A percentile compares a stretch with the other conserved stretches of the same genome.
Evolutionary conservation across 306 rosid species (phyloP).

Genomic region (Cyclanthera cordifolia): DNA sequence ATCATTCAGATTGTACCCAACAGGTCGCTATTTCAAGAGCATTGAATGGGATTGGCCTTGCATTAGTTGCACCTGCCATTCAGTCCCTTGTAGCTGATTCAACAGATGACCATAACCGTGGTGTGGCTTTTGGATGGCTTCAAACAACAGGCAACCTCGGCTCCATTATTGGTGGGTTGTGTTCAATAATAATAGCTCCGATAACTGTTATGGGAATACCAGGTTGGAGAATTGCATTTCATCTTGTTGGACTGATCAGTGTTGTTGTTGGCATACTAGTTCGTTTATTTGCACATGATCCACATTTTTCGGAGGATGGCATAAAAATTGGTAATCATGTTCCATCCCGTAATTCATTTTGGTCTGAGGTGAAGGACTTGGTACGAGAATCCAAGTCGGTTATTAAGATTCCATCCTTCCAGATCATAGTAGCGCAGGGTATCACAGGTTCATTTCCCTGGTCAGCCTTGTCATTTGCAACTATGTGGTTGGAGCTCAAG

Average conservation of each 20-base stretch:
- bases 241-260: slow-evolving; percentile 69
- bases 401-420: slow-evolving; percentile 62
- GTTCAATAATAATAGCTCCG: slow-evolving; percentile 68
- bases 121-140: slow-evolving; percentile 93
- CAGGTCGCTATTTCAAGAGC: slow-evolving; percentile 90
- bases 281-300: slow-evolving; percentile 61
- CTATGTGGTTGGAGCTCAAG: slow-evolving; percentile 93
- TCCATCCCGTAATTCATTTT: slow-evolving; percentile 31
- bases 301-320: slow-evolving; percentile 40
- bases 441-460: slow-evolving; percentile 90
- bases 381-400: slow-evolving; percentile 57
- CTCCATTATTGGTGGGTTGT: slow-evolving; percentile 68
- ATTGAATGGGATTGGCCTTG: slow-evolving; percentile 89
- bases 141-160: slow-evolving; percentile 78
- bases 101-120: slow-evolving; percentile 70
- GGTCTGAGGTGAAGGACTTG: slow-evolving; percentile 53
- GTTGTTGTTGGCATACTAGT: slow-evolving; percentile 55
- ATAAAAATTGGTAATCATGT: slow-evolving; percentile 17
- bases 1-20: slow-evolving; percentile 24
- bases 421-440: slow-evolving; percentile 86
- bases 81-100: slow-evolving; percentile 94
- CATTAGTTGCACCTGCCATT: slow-evolving; percentile 80
- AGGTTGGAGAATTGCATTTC: slow-evolving; percentile 94
- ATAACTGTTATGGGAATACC: slow-evolving; percentile 62
- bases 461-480: slow-evolving; percentile 77